Conservation (phyloP, 1,284 basidiomycete genomes). For the Cronartium quercuum region DNA sequence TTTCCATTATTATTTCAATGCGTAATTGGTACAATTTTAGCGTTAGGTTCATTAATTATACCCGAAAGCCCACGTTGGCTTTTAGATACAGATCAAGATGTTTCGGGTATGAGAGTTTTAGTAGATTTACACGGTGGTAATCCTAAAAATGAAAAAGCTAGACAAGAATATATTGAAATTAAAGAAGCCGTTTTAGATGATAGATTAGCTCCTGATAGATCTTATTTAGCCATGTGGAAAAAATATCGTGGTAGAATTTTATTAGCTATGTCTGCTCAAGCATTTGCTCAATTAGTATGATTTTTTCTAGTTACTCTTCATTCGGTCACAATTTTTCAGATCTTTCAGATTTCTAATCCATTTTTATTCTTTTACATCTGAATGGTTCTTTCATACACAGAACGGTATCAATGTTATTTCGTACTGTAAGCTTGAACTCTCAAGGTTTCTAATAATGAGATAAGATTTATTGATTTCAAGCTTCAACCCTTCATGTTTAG, state of each 20-base stretch:
- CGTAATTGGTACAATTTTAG: conserved; percentile 76
- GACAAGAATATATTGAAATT: conserved; percentile 85
- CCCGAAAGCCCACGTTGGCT: conserved; percentile 95
- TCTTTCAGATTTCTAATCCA: not conserved
- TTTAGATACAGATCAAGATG: conserved; percentile 79
- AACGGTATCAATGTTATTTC: conserved; percentile 39
- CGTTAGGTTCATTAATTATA: conserved; percentile 73
- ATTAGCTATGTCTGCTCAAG: conserved; percentile 95
- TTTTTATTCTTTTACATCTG: not conserved
- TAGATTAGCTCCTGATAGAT: conserved; percentile 69
- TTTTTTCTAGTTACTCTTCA: not conserved
- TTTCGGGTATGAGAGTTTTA: conserved; percentile 77
- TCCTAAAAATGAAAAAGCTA: conserved; percentile 64
- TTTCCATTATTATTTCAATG: conserved; percentile 51
- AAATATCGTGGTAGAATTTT: conserved; percentile 81
- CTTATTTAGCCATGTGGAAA: conserved; percentile 78
- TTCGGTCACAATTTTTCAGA: not conserved
- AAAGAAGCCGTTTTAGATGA: conserved; percentile 77
- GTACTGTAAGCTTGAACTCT: conserved; percentile 58
- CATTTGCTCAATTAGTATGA: conserved; percentile 83
- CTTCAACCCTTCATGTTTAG: not conserved
- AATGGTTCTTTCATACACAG: not conserved
- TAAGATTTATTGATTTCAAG: conserved; percentile 29
- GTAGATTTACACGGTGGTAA: conserved; percentile 82
- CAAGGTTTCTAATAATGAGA: conserved; percentile 58